Base-by-base conservation (phyloP, 2,329 filamentous ascomycete genomes). In the Nemania sp. region DNA sequence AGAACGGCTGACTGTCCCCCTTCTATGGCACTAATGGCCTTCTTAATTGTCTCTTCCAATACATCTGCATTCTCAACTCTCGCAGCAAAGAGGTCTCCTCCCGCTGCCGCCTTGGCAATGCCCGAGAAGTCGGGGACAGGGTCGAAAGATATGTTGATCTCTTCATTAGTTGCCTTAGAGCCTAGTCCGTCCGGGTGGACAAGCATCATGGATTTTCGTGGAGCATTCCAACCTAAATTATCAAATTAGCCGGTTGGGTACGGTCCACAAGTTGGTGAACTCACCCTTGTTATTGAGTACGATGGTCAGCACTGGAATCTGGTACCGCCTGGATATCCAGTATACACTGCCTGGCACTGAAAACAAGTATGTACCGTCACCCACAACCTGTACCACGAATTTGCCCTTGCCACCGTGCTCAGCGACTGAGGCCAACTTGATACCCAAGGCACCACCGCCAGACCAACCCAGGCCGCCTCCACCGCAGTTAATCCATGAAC, bases 111-210 rank as follows among this genome's bases (percentile, higher is more conserved):
- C 79, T 88, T 87, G 22, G 87, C 88, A 57, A 90, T 88, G 43
- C 86, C 87, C 0, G 86, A 77, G 72, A 88, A 90, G 75, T 90
- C 86, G 0, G 88, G 88, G 4, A 82, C 80, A 0, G 88, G 88
- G 27, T 83, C 81, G 68, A 90, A 89, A 0, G 85, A 87, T 70
- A 89, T 89, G 73, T 89, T 89, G 71, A 89, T 84, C 75, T 89
- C 88, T 65, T 88, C 86, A 75, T 89, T 89, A n/a, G 81, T 85
- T 0, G 86, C 85, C 72, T 78, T 81, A 27, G 87, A 84, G 1
- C 84, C 87, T 2, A 85, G 75, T 0, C 87, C 88, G 3, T 89
- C 80, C 0, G 88, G 87, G 69, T 89, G 87, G 0, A 89, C 87
- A 13, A 89, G 80, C 2, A 87, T 77, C 49, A 88, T 77, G 0